These are phyloP conservation scores for Hyparrhenia diplandra DNA, from an alignment of 176 grass and related monocot genomes.

Conservation along the genomic window DNA sequence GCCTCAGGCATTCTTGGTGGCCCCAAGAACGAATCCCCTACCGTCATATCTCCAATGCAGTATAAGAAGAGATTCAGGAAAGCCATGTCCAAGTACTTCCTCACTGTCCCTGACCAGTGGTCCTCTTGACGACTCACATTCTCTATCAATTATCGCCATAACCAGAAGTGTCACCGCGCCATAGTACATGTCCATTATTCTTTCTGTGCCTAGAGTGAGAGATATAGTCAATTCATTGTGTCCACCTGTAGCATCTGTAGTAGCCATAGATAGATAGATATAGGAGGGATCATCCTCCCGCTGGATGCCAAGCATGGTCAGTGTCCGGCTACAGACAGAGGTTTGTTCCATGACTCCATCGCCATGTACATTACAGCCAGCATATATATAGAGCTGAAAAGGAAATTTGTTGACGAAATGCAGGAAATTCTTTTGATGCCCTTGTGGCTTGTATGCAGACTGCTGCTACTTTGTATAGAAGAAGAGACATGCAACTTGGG, in stretches of 20 bases:
- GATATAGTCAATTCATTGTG: slow-evolving; percentile 30
- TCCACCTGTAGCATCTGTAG: slow-evolving; percentile 22
- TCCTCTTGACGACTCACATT: slow-evolving; percentile 46
- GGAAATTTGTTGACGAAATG: too few relatives aligned
- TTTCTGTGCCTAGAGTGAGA: slow-evolving; percentile 27
- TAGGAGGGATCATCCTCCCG: background rate
- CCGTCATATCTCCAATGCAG: slow-evolving; percentile 75
- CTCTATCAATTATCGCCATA: background rate
- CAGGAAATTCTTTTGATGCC: too few relatives aligned
- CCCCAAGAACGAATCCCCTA: slow-evolving; percentile 75
- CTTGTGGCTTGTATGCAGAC: too few relatives aligned
- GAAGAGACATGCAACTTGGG: too few relatives aligned
- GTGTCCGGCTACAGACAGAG: slow-evolving; percentile 13
- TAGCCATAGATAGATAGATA: slow-evolving; percentile 2
- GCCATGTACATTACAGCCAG: slow-evolving; percentile 23
- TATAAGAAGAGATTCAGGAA: slow-evolving; percentile 99
- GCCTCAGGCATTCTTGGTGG: slow-evolving; percentile 89
- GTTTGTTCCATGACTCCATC: background rate
- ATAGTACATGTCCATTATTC: slow-evolving; percentile 14
- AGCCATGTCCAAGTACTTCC: slow-evolving; percentile 97
- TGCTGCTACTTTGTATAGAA: too few relatives aligned
- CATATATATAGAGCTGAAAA: too few relatives aligned
- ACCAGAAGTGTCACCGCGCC: background rate
- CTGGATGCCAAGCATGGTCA: slow-evolving; percentile 38
- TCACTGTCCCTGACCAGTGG: slow-evolving; percentile 68